Evolutionary conservation across 176 grass and related monocot species (phyloP), one percentile per base, ranked within the genome.

Genomic region (Elaeis guineensis): DNA sequence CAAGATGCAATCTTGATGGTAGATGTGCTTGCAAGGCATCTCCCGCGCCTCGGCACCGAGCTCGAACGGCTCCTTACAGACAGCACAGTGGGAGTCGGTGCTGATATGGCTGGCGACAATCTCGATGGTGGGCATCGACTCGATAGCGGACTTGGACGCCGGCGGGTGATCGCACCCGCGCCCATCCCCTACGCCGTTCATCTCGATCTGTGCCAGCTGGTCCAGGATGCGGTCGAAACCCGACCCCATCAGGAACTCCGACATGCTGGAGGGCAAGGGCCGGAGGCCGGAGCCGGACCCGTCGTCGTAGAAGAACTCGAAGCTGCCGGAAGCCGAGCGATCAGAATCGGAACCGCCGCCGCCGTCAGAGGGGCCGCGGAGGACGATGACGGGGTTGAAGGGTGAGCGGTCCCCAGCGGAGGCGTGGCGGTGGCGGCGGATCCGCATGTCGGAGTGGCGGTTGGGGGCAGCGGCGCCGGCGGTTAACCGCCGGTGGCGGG

Each of bases 321-420:
- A 59, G 24, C 57, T 59, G 57, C 28, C 28, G 57, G 25, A 16
- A 14, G 14, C n/a, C 16, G 57, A 25, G 16, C 57, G 57, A 29
- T 59, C 57, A 12, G 57, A 14, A 29, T 59, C 35, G 35, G 35
- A 44, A 44, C 35, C 57, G 22, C 57, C 57, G 6, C 57, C 25
- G 5, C 25, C 25, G 17, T 59, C 57, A 15, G 23, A 26, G 25
- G 57, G 57, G n/a, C 57, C 57, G 57, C 57, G 57, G 11, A 59
- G 57, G 14, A 59, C 57, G 57, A 59, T 59, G 57, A 59, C 57
- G 57, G 57, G 57, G 16, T 59, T 59, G 24, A 59, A 59, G 5
- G 57, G 57, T 1, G 57, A 59, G 23, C 57, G 57, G 15, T 59
- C 57, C 16, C 8, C 15, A 2, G 25, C 7, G 25, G 57, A 59